Evolutionary conservation across 108 stramenopile genomes (phyloP).

Genomic region (Skeletonema potamos): DNA sequence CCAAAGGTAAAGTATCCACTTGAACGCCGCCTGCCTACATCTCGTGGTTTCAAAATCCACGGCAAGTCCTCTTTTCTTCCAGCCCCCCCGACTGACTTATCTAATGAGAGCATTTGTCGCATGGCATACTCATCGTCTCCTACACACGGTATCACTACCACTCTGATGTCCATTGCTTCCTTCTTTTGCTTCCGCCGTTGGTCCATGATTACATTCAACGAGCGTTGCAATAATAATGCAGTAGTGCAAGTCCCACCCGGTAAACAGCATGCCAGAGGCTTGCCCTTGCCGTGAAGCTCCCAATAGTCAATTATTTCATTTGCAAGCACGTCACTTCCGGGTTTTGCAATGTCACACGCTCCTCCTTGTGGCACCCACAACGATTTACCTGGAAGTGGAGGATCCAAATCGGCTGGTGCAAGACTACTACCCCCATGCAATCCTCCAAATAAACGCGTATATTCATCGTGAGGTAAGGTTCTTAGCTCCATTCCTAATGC

Average conservation of each 20-base stretch:
- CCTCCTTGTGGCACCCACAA: constrained; percentile 85
- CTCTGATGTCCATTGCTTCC: constrained; percentile 63
- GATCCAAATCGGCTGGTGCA: constrained; percentile 56
- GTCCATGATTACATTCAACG: constrained; percentile 42
- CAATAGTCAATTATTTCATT: constrained; percentile 64
- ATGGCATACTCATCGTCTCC: constrained; percentile 76
- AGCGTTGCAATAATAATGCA: constrained; percentile 64
- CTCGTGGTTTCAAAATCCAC: constrained; percentile 51
- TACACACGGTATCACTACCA: constrained; percentile 84
- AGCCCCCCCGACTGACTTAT: constrained; percentile 44
- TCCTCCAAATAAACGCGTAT: constrained; percentile 68
- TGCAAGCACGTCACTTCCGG: constrained; percentile 49
- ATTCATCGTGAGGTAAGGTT: constrained; percentile 70
- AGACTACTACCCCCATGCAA: constrained; percentile 54
- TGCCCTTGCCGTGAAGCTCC: constrained; percentile 51
- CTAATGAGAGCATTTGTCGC: constrained; percentile 77
- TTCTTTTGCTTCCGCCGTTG: constrained; percentile 5
- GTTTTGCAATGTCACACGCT: constrained; percentile 53
- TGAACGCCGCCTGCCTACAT: constrained; percentile 20
- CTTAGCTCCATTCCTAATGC: constrained; percentile 85
- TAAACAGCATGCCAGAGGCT: constrained; percentile 65
- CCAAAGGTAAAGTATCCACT: constrained; percentile 72
- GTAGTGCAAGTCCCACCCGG: constrained; percentile 89
- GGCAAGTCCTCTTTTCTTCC: constrained; percentile 60
- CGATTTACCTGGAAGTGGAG: constrained; percentile 61